Evolutionary conservation across 2,329 filamentous ascomycete species (phyloP).

Genomic region (Diaporthe citriasiana): DNA sequence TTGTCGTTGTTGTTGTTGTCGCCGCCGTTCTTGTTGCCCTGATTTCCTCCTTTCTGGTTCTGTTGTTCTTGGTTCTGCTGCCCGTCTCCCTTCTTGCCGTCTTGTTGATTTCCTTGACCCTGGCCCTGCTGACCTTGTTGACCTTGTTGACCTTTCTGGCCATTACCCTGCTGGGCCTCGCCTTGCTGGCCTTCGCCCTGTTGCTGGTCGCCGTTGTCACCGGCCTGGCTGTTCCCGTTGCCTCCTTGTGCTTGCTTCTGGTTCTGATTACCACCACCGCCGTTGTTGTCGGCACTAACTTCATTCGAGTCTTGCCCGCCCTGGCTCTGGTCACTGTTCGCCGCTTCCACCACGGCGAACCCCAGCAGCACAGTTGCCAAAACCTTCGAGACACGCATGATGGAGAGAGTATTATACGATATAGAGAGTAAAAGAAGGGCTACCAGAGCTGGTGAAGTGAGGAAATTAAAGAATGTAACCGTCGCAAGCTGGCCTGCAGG

Average conservation of each 20-base stretch:
- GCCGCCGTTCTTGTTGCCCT: constrained; percentile 37
- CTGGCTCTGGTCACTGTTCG: constrained; percentile 38
- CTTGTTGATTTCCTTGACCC: not conserved
- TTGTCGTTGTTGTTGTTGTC: constrained; percentile 22
- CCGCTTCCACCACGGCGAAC: constrained; percentile 44
- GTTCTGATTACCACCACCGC: constrained; percentile 14
- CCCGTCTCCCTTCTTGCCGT: not conserved
- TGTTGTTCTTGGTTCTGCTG: constrained; percentile 6
- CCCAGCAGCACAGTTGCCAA: constrained; percentile 47
- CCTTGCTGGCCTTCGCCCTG: not conserved
- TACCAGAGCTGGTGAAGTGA: constrained; percentile 37
- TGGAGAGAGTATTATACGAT: constrained; percentile 26
- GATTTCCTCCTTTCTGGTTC: constrained; percentile 29
- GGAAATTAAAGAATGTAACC: constrained; percentile 19
- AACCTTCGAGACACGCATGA: constrained; percentile 47
- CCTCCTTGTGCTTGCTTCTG: constrained; percentile 33
- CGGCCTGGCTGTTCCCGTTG: constrained; percentile 23
- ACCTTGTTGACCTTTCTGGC: not conserved
- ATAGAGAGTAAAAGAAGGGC: constrained; percentile 33
- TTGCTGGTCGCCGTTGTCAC: not conserved
- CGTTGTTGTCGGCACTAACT: constrained; percentile 29
- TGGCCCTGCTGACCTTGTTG: constrained; percentile 6
- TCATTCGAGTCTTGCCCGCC: constrained; percentile 21
- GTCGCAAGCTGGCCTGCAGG: constrained; percentile 40
- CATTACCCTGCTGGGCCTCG: not conserved